Conservation (phyloP, 495 filamentous ascomycete genomes). For the Jackrogersella minutella region DNA sequence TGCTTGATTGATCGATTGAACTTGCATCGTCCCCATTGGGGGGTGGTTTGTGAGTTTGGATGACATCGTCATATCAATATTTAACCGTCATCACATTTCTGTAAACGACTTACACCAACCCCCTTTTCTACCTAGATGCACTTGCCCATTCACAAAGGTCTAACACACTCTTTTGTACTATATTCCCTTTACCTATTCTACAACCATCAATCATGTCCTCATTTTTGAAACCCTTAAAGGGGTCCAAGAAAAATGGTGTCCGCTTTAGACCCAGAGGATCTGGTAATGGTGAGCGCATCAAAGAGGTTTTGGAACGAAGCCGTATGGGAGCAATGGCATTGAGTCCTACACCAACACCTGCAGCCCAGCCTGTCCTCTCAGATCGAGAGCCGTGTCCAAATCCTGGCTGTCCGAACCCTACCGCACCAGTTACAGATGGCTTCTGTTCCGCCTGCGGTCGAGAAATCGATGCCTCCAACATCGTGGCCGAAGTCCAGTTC, state of each 20-base stretch:
- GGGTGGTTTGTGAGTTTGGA: conserved; percentile 16
- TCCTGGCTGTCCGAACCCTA: conserved; percentile 42
- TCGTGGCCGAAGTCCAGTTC: conserved; percentile 90
- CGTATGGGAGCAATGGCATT: conserved; percentile 40
- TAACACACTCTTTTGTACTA: conserved; percentile 9
- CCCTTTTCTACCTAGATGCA: neutral
- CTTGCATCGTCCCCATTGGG: conserved; percentile 17
- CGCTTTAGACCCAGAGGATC: conserved; percentile 38
- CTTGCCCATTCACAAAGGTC: neutral
- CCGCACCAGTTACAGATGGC: conserved; percentile 55
- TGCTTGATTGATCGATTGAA: neutral
- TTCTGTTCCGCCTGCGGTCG: conserved; percentile 86
- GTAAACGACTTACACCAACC: conserved; percentile 13
- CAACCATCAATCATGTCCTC: conserved; percentile 35
- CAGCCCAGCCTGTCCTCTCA: conserved; percentile 18
- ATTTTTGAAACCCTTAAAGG: conserved; percentile 39
- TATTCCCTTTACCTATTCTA: neutral
- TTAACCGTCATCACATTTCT: neutral
- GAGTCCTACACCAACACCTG: conserved; percentile 29
- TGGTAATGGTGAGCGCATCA: conserved; percentile 37
- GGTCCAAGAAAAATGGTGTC: conserved; percentile 26
- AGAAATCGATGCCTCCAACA: conserved; percentile 80
- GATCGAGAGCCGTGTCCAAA: conserved; percentile 41
- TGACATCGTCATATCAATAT: conserved; percentile 3
- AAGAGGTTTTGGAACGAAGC: conserved; percentile 41